These are phyloP conservation scores for Pleurotus platypus DNA, from an alignment of 768 basidiomycete species.

Conservation along the genomic window DNA sequence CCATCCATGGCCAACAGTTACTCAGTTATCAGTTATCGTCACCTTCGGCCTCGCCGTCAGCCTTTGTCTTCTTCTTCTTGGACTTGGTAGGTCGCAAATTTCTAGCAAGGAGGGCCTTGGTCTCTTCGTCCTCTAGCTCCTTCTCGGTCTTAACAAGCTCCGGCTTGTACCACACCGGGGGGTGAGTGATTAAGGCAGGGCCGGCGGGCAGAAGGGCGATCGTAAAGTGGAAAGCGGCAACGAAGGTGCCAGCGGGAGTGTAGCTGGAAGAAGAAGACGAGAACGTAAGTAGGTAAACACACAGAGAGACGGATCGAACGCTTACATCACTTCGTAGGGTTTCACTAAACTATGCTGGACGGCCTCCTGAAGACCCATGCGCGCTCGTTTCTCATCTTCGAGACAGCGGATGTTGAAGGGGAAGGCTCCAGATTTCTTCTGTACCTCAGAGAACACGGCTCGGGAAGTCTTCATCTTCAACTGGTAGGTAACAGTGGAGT, in stretches of 20 bases:
- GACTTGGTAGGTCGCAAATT: constrained; percentile 88
- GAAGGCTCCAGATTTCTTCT: constrained; percentile 97
- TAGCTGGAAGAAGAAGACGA: constrained; percentile 40
- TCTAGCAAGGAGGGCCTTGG: constrained; percentile 75
- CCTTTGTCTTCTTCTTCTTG: constrained; percentile 78
- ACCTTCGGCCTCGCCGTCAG: constrained; percentile 46
- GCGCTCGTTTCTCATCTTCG: constrained; percentile 93
- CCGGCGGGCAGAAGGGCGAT: constrained; percentile 90
- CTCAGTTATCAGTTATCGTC: constrained; percentile 20
- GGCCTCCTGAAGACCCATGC: constrained; percentile 94
- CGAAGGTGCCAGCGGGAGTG: constrained; percentile 78
- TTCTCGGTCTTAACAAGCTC: constrained; percentile 89
- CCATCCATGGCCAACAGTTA: background rate
- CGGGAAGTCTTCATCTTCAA: constrained; percentile 98
- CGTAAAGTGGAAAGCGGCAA: constrained; percentile 97
- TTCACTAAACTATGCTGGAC: constrained; percentile 92
- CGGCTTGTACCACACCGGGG: constrained; percentile 90
- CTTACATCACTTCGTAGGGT: constrained; percentile 92
- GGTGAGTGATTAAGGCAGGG: constrained; percentile 81
- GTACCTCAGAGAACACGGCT: constrained; percentile 94
- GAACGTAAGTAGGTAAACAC: background rate
- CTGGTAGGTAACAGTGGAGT: constrained; percentile 84
- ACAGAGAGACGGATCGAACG: constrained; percentile 13
- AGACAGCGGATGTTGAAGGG: constrained; percentile 94
- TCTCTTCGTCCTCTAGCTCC: constrained; percentile 82